Evolutionary conservation across 495 filamentous ascomycete species (phyloP), one percentile per base, ranked within the genome.

Genomic region (Podospora pseudoanserina): DNA sequence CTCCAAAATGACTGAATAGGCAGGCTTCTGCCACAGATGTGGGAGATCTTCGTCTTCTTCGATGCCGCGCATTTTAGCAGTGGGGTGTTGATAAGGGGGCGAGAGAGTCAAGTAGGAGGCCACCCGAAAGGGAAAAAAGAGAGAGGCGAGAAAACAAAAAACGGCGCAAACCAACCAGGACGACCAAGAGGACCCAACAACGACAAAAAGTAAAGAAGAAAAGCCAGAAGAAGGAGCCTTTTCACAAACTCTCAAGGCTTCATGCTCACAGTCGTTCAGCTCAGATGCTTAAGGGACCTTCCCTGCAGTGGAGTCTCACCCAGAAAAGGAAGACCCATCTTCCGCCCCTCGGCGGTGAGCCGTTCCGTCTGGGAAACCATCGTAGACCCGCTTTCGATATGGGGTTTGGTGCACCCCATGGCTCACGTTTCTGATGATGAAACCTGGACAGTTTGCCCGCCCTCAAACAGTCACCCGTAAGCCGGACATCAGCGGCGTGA

Each of bases 11-110:
- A 76, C 76, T 20, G 72, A 64, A 56, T 71, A 78, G 15, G 78
- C 62, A 27, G 82, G 82, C 68, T 78, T 81, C 75, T 83, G 76
- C 81, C 82, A 83, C 56, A 82, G 65, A 49, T 79, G 81, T 16
- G 81, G 78, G 30, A 83, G 78, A 19, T 79, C 77, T 9, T 67
- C 64, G 32, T 60, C 58, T 15, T 67, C 69, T 0, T 30, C 49
- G 13, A 54, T 54, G n/a, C 60, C 58, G 15, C 20, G 66, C 68
- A 68, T 74, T 2, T 66, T 70, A n/a, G 2, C 53, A 15, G 26
- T 28, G 27, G 13, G 28, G 32, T 16, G 55, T 18, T 11, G 39
- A 49, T 13, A 49, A 11, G 15, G 57, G 9, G 27, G 4, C n/a
- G 44, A 2, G 55, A 7, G 19, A 56, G 60, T 28, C 16, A 44